A percentile compares a stretch with the other conserved stretches of the same genome.
Evolutionary conservation across 257 asterid genomes (phyloP).

Genomic region (Nicotiana sylvestris): DNA sequence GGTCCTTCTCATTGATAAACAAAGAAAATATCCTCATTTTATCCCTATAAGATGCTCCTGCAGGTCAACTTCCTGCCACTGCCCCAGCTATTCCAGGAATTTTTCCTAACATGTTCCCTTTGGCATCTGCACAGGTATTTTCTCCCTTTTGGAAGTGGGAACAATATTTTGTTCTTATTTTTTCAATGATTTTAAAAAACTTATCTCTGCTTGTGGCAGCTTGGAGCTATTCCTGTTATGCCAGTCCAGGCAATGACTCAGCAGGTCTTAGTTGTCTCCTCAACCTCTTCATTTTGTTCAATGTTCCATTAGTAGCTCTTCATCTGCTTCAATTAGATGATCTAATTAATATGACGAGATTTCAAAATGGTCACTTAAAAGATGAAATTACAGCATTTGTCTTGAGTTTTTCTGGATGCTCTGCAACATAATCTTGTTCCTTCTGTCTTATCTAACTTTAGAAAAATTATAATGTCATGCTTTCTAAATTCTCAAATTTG

Average conservation of each 20-base stretch:
- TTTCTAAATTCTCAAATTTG: neutral
- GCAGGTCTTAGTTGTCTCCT: conserved; percentile 52
- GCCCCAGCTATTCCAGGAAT: conserved; percentile 73
- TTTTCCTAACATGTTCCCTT: conserved; percentile 71
- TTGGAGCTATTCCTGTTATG: conserved; percentile 67
- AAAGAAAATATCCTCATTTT: conserved; percentile 9
- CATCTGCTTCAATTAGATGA: neutral
- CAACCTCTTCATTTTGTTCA: neutral
- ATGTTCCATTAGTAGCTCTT: neutral
- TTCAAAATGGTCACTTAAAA: neutral
- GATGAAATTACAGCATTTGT: neutral
- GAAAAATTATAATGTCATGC: neutral
- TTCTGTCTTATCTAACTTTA: neutral
- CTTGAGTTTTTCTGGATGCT: neutral
- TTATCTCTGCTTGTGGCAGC: conserved; percentile 38
- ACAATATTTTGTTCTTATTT: neutral
- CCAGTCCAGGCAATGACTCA: conserved; percentile 98
- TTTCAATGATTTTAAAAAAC: conserved; percentile 8
- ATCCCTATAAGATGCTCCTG: conserved; percentile 22
- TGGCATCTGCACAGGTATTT: conserved; percentile 76
- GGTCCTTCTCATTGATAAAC: conserved; percentile 5
- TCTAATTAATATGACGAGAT: neutral
- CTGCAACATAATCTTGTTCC: neutral
- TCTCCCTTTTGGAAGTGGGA: neutral
- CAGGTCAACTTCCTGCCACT: conserved; percentile 81